These are phyloP conservation scores for Bisporella sp. DNA, from an alignment of 2,329 filamentous ascomycete genomes.

Conservation along the genomic window DNA sequence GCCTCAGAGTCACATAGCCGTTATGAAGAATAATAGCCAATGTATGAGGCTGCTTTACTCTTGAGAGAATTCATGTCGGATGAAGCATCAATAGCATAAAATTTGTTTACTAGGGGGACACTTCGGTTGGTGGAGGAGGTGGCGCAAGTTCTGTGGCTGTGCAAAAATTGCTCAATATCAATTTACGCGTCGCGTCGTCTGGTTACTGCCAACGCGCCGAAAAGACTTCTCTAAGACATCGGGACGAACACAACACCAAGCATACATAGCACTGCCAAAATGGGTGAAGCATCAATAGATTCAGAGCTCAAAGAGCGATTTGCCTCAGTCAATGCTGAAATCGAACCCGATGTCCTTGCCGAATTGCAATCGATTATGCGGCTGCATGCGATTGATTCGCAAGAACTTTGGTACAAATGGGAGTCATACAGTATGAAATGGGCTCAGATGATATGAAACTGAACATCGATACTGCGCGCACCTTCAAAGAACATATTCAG, in stretches of 20 bases:
- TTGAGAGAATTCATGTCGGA: no score
- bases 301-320: constrained; percentile 23
- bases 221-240: no score
- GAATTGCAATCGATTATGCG: constrained; percentile 84
- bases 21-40: no score
- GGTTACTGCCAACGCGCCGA: no score
- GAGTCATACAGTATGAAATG: constrained; percentile 97
- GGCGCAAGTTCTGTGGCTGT: background rate
- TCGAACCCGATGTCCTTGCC: constrained; percentile 70
- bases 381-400: constrained; percentile 69
- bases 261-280: background rate
- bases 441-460: constrained; percentile 69
- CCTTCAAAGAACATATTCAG: constrained; percentile 81
- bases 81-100: no score
- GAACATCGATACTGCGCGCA: constrained; percentile 62
- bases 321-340: constrained; percentile 20
- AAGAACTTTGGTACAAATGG: constrained; percentile 98
- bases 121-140: background rate
- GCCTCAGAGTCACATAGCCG: no score
- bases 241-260: no score
- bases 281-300: constrained; percentile 14
- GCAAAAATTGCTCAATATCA: background rate
- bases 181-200: background rate
- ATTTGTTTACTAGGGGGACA: no score
- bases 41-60: no score